Conservation (phyloP, 164 flowering plant genomes). For the Stephania cephalantha region DNA sequence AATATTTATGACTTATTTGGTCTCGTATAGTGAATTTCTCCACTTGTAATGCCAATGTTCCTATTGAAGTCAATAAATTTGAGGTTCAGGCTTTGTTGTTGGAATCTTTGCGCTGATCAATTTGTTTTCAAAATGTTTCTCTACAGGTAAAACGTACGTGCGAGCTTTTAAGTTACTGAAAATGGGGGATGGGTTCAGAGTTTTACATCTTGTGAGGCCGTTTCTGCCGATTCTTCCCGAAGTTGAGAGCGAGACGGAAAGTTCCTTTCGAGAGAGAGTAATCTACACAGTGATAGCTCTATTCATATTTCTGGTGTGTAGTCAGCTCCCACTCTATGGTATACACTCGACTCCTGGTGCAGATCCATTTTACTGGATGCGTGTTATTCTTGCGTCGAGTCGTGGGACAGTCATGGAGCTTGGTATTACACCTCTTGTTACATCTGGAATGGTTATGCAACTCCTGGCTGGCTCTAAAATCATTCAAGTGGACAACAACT, state of each 20-base stretch:
- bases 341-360: slow-evolving; percentile 8
- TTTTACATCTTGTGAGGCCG: no score
- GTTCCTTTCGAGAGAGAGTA: slow-evolving; percentile 9
- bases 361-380: slow-evolving; percentile 11
- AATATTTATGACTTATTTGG: no score
- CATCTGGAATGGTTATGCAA: slow-evolving; percentile 9
- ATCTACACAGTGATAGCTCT: slow-evolving; percentile 7
- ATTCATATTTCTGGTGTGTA: slow-evolving; percentile 4
- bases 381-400: slow-evolving; percentile 8
- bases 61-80: no score
- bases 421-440: slow-evolving; percentile 7
- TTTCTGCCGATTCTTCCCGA: slow-evolving; percentile 9
- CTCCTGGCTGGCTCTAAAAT: slow-evolving; percentile 7
- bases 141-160: no score
- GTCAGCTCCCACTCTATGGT: slow-evolving; percentile 7
- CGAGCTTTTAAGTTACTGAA: no score
- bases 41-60: no score
- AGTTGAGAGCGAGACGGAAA: slow-evolving; percentile 9
- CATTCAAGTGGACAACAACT: slow-evolving; percentile 8
- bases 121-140: no score
- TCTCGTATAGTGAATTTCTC: no score
- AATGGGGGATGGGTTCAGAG: no score
- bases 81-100: no score
- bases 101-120: no score
- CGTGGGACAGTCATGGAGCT: slow-evolving; percentile 10